Evolutionary conservation across 2,329 filamentous ascomycete species (phyloP).

Genomic region (Diaporthe nobilis): DNA sequence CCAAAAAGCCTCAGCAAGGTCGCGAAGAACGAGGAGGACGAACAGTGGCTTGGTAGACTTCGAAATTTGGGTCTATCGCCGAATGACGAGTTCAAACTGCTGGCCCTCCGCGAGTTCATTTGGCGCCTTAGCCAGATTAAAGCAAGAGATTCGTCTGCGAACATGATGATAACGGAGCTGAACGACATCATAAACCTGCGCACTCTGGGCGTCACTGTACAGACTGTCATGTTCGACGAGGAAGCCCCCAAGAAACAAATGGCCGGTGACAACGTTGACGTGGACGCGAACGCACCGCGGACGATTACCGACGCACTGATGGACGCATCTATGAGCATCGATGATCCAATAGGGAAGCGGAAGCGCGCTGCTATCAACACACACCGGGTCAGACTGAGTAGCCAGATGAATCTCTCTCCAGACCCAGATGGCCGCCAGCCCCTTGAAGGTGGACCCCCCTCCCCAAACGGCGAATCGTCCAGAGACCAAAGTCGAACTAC

Average conservation of each 20-base stretch:
- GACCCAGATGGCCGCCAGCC: constrained; percentile 54
- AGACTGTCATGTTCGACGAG: constrained; percentile 95
- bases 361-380: constrained; percentile 66
- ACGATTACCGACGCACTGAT: constrained; percentile 92
- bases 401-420: constrained; percentile 54
- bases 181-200: constrained; percentile 82
- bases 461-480: constrained; percentile 43
- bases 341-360: constrained; percentile 72
- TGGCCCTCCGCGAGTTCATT: constrained; percentile 90
- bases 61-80: constrained; percentile 84
- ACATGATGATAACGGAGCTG: constrained; percentile 60
- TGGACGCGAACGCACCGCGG: constrained; percentile 66
- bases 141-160: constrained; percentile 62
- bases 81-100: constrained; percentile 91
- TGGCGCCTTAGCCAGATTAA: constrained; percentile 86
- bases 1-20: constrained; percentile 73
- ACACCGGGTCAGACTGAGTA: constrained; percentile 62
- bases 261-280: constrained; percentile 51
- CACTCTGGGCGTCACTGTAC: constrained; percentile 81
- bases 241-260: constrained; percentile 65
- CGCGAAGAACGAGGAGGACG: constrained; percentile 89
- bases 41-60: constrained; percentile 89
- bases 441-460: constrained; percentile 46
- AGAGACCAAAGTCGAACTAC: constrained; percentile 41
- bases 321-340: constrained; percentile 91